phyloP scores from a whole-genome alignment of 2,329 filamentous ascomycete species.

The Penicillium fuscoglaucum region DNA sequence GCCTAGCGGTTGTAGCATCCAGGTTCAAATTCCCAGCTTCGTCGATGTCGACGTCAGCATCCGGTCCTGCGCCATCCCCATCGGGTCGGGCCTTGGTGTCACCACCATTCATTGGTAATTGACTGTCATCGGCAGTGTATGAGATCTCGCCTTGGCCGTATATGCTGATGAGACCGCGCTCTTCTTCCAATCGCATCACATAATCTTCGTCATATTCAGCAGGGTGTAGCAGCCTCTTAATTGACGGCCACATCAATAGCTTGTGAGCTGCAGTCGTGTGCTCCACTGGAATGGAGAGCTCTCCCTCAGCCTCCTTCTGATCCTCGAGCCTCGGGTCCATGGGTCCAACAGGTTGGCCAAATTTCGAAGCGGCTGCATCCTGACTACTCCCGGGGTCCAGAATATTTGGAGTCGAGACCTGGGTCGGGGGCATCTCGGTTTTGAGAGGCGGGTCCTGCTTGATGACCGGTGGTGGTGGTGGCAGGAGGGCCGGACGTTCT shows the following conservation, averaged over 20 bases:
- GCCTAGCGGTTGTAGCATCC: conserved; percentile 51
- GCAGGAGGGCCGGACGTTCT: neutral
- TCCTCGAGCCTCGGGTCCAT: conserved; percentile 11
- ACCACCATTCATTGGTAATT: conserved; percentile 34
- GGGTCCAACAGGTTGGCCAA: neutral
- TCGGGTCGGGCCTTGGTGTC: conserved; percentile 10
- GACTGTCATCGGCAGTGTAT: conserved; percentile 55
- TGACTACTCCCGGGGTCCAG: neutral
- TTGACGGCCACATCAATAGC: conserved; percentile 70
- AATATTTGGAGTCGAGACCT: neutral
- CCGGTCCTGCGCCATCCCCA: conserved; percentile 22
- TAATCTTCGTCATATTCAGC: conserved; percentile 65
- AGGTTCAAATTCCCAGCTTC: conserved; percentile 54
- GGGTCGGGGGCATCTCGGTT: neutral
- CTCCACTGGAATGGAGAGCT: conserved; percentile 74
- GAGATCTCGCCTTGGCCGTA: conserved; percentile 78
- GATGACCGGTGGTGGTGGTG: conserved; percentile 1
- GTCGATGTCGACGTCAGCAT: conserved; percentile 52
- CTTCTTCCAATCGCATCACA: conserved; percentile 73
- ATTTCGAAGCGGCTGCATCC: neutral
- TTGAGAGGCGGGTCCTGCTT: conserved; percentile 3
- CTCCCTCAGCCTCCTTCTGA: conserved; percentile 46
- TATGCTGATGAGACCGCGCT: conserved; percentile 70
- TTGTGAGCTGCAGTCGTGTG: conserved; percentile 90
- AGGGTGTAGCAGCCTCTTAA: conserved; percentile 61